Percentiles rank a stretch among this genome's conserved stretches.
Evolutionary conservation across 1,284 basidiomycete genomes (phyloP).

Genomic region (Moniliophthora roreri): DNA sequence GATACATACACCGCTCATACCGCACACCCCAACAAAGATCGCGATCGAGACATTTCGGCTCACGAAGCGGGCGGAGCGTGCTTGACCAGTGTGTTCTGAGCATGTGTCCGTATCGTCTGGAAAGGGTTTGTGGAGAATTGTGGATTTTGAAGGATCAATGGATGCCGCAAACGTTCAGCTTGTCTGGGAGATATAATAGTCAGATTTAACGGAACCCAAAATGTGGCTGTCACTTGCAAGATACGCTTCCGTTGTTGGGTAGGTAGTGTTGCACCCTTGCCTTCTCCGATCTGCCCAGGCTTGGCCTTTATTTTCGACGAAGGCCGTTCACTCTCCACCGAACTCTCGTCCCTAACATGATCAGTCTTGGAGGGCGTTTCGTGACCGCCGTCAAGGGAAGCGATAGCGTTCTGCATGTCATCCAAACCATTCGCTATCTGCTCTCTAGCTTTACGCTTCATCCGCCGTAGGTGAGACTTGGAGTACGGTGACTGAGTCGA

Average conservation of each 20-base stretch:
- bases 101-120: constrained; percentile 76
- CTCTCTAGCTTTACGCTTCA: constrained; percentile 72
- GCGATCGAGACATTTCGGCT: background rate
- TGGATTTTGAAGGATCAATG: constrained; percentile 67
- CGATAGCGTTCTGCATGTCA: constrained; percentile 58
- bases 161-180: constrained; percentile 67
- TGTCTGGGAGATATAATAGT: constrained; percentile 41
- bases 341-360: too few relatives aligned
- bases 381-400: constrained; percentile 6
- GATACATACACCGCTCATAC: too few relatives aligned
- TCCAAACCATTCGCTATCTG: constrained; percentile 62
- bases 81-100: constrained; percentile 73
- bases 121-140: constrained; percentile 74
- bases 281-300: constrained; percentile 66
- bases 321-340: too few relatives aligned
- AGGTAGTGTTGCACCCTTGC: constrained; percentile 59
- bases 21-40: too few relatives aligned
- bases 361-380: constrained; percentile 27
- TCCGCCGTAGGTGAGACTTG: constrained; percentile 69
- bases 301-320: constrained; percentile 12
- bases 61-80: constrained; percentile 26
- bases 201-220: constrained; percentile 8
- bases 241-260: constrained; percentile 66
- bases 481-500: constrained; percentile 61
- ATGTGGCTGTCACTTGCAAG: constrained; percentile 51